Percentiles rank a stretch among this genome's conserved stretches.
These are phyloP conservation scores for Purpureocillium takamizusanense DNA, from an alignment of 2,329 filamentous ascomycete species.

Conservation along the genomic window DNA sequence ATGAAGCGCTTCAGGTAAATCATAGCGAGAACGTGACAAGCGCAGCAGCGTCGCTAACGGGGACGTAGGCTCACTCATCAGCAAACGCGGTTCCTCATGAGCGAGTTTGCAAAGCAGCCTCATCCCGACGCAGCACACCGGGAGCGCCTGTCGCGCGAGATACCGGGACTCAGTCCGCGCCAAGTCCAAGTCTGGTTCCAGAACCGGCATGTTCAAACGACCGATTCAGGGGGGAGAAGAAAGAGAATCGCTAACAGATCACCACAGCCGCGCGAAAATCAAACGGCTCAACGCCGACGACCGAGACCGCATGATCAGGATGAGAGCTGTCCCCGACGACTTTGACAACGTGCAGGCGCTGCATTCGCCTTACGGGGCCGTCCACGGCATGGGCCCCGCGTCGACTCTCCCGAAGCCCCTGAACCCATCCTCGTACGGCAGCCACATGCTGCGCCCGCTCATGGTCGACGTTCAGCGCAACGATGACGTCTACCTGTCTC, in stretches of 20 bases:
- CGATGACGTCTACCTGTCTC: conserved; percentile 58
- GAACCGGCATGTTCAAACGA: conserved; percentile 63
- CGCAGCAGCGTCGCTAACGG: conserved; percentile 21
- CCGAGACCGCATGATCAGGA: conserved; percentile 62
- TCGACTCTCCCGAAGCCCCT: conserved; percentile 40
- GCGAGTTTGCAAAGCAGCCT: conserved; percentile 89
- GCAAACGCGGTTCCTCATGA: conserved; percentile 96
- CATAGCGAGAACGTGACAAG: too few relatives aligned
- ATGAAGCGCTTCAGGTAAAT: conserved; percentile 82
- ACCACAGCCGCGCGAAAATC: conserved; percentile 55
- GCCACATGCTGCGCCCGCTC: conserved; percentile 57
- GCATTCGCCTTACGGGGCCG: conserved; percentile 57
- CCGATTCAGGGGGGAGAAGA: not conserved
- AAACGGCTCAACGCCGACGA: conserved; percentile 64
- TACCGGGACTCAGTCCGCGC: conserved; percentile 80
- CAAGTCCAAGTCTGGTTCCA: conserved; percentile 99
- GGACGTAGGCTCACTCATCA: conserved; percentile 73
- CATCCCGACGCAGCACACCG: conserved; percentile 88
- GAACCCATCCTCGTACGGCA: conserved; percentile 36
- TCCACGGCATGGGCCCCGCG: conserved; percentile 40
- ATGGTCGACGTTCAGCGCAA: conserved; percentile 60
- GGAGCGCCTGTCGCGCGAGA: conserved; percentile 78
- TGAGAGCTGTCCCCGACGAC: conserved; percentile 61
- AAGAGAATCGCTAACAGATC: conserved; percentile 8
- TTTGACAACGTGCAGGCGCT: conserved; percentile 63